Conservation (phyloP, 164 flowering plant genomes). For the Stephania cephalantha region DNA sequence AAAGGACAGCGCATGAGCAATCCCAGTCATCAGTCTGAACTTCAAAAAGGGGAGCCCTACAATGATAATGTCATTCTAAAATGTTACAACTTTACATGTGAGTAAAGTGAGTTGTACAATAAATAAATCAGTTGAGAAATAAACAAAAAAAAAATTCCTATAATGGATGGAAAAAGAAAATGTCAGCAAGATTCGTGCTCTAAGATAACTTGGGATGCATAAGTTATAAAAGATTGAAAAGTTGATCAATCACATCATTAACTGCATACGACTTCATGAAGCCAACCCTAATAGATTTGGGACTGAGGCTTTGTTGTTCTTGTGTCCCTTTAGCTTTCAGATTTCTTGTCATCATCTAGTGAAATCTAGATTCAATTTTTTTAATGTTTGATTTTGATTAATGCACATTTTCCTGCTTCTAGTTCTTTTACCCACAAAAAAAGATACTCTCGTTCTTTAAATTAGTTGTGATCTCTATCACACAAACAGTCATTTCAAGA, state of each 20-base stretch:
- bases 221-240: too few species aligned
- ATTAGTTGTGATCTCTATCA: neutral
- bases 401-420: neutral
- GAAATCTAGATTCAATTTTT: too few species aligned
- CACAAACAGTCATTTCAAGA: neutral
- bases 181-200: neutral
- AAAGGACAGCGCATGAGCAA: constrained; percentile 64
- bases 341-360: too few species aligned
- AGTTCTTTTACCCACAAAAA: too few species aligned
- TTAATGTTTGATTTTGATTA: too few species aligned
- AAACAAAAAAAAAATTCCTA: too few species aligned
- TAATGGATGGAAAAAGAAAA: neutral
- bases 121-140: neutral
- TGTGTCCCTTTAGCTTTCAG: neutral
- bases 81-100: neutral
- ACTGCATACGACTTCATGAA: too few species aligned
- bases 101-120: too few species aligned
- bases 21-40: constrained; percentile 89
- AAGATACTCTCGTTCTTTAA: neutral
- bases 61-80: neutral
- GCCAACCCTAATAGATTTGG: too few species aligned
- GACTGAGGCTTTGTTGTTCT: too few species aligned
- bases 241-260: too few species aligned
- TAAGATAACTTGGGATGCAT: too few species aligned
- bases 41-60: constrained; percentile 95